phyloP scores from a whole-genome alignment of 129 eudicot genomes.

The Centrapalus pauciflorus region DNA sequence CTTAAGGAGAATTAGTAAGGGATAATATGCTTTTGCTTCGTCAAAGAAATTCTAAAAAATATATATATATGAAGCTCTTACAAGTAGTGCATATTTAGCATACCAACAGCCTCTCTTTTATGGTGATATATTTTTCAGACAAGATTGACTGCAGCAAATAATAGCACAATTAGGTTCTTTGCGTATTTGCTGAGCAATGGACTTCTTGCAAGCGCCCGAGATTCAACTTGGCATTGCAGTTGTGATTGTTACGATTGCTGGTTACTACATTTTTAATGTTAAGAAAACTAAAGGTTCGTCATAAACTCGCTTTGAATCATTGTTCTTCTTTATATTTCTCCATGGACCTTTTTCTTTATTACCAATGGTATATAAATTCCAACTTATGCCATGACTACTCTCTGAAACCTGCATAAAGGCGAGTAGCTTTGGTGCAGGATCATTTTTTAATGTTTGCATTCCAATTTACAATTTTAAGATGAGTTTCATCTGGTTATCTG shows the following conservation, averaged over 20 bases:
- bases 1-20: background rate
- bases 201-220: conserved; percentile 21
- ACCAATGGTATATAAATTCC: background rate
- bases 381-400: background rate
- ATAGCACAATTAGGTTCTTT: background rate
- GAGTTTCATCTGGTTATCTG: background rate
- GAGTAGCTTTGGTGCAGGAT: background rate
- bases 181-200: conserved; percentile 11
- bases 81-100: background rate
- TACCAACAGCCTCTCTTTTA: conserved; percentile 17
- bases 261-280: conserved; percentile 15
- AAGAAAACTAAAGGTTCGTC: conserved; percentile 29
- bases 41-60: background rate
- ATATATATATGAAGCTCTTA: background rate
- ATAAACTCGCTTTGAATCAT: conserved; percentile 6
- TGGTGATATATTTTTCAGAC: conserved; percentile 18
- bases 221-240: conserved; percentile 11
- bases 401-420: background rate
- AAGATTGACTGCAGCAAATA: background rate
- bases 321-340: conserved; percentile 1
- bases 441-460: background rate
- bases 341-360: background rate
- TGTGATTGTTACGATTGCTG: conserved; percentile 22
- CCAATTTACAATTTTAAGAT: background rate
- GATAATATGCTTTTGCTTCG: background rate